These are phyloP conservation scores for Gnaphalium uliginosum DNA, from an alignment of 129 eudicot species.

Conservation along the genomic window DNA sequence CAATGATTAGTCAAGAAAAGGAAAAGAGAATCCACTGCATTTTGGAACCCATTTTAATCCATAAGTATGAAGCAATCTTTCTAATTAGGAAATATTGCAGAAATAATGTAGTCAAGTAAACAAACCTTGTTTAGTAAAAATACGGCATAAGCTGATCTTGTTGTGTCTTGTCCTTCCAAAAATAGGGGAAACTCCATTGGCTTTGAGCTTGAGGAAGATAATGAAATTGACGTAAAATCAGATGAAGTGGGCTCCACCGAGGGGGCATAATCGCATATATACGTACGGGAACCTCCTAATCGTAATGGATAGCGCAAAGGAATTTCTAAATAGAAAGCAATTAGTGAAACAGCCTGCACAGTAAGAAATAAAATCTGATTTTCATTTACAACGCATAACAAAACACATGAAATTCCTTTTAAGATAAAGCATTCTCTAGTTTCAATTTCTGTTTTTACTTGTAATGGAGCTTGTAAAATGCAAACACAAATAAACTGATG, in stretches of 20 bases:
- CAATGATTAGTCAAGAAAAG: too few relatives aligned
- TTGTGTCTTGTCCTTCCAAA: conserved; percentile 96
- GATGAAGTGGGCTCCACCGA: conserved; percentile 62
- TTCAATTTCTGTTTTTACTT: conserved; percentile 4
- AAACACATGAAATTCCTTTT: background rate
- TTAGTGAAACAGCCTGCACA: conserved; percentile 78
- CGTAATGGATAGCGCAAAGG: conserved; percentile 90
- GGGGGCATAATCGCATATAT: conserved; percentile 83
- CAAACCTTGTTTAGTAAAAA: conserved; percentile 91
- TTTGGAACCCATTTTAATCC: background rate
- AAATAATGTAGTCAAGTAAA: conserved; percentile 3
- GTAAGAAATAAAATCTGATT: background rate
- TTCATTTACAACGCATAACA: background rate
- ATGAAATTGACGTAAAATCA: conserved; percentile 45
- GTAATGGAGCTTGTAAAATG: background rate
- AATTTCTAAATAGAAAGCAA: conserved; percentile 83
- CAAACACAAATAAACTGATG: conserved; percentile 6
- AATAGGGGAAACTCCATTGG: conserved; percentile 89
- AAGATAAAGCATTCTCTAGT: background rate
- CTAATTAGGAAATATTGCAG: background rate
- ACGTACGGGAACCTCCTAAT: conserved; percentile 96
- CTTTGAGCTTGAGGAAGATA: conserved; percentile 48
- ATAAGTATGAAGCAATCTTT: background rate
- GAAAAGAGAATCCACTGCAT: too few relatives aligned
- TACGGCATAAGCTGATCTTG: conserved; percentile 98